Evolutionary conservation across 2,329 filamentous ascomycete species (phyloP).

Genomic region (Ceratocystis lukuohia): DNA sequence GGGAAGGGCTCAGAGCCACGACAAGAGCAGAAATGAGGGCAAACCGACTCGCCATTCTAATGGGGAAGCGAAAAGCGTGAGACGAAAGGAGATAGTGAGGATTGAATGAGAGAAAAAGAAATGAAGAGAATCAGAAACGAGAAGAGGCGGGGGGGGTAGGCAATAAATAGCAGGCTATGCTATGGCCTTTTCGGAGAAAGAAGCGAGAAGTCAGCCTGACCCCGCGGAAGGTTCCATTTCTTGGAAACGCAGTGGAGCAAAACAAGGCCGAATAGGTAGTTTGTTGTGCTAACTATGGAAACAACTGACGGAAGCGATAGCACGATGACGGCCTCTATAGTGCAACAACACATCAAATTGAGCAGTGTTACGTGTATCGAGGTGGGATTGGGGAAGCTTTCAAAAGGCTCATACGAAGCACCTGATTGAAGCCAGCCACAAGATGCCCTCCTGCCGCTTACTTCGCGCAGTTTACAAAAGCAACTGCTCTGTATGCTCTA

Average conservation of each 20-base stretch:
- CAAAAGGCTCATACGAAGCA: not conserved
- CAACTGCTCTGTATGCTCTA: not conserved
- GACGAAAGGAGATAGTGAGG: not conserved
- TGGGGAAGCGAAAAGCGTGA: not conserved
- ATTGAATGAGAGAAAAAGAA: not conserved
- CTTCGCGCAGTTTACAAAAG: not conserved
- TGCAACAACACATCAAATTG: not conserved
- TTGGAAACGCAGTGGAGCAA: not conserved
- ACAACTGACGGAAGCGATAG: not conserved
- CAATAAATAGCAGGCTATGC: not conserved
- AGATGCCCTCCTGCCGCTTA: not conserved
- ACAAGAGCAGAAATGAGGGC: constrained; percentile 4
- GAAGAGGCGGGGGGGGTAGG: not conserved
- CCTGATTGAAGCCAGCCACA: not conserved
- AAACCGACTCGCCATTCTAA: not conserved
- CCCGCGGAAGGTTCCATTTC: not conserved
- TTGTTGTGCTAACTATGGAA: not conserved
- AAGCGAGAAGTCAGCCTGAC: not conserved
- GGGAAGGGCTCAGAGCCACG: not conserved
- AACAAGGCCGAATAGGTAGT: not conserved
- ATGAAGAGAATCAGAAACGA: not conserved
- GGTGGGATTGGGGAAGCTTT: not conserved
- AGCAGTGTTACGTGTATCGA: not conserved
- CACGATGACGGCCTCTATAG: not conserved
- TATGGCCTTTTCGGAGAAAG: not conserved